Evolutionary conservation across 208 protist species (phyloP), one percentile per base, ranked within the genome.

Genomic region (Leishmania mexicana): DNA sequence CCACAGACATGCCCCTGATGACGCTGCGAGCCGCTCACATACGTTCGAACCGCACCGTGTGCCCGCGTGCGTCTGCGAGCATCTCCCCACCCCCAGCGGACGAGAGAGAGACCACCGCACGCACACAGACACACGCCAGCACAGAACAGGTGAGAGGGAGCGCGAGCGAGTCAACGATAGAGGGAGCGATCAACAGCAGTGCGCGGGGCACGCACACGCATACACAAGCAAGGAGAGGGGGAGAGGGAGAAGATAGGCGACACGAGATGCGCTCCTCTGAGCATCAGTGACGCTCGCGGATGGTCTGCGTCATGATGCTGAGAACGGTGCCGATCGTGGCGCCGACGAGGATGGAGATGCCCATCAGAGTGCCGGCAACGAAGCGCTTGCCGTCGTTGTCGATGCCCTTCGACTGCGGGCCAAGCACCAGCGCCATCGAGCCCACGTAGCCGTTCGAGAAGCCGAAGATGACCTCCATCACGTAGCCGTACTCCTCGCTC

Each of bases 381-480:
- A 90, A 86, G 57, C 87, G 88, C 82, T 94, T 87, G 70, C 85
- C 87, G 19, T 83, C 83, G 57, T 83, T 84, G 62, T 73, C 76
- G 57, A 94, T 75, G 54, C 83, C 85, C 21, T 45, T 51, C 7
- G 79, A 80, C 58, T 80, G 54, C 38, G 89, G 91, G n/a, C 87
- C 92, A 21, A 89, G 77, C 51, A 92, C 81, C 49, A 97, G 84
- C 31, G 85, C 42, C 74, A 95, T 81, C 47, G 72, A 86, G 17
- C 76, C 85, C 53, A 92, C 79, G 75, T 89, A 94, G 58, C 91
- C 91, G 75, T 93, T 95, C 0, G 89, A 88, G 67, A 90, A 83
- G 38, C 86, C 88, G 75, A 92, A 89, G 35, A 91, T 72, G 45
- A 92, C 76, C 81, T 90, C 84, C 75, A 94, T 86, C 47, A 96